phyloP scores from a whole-genome alignment of 495 filamentous ascomycete species.

The Penicillium pulvis region DNA sequence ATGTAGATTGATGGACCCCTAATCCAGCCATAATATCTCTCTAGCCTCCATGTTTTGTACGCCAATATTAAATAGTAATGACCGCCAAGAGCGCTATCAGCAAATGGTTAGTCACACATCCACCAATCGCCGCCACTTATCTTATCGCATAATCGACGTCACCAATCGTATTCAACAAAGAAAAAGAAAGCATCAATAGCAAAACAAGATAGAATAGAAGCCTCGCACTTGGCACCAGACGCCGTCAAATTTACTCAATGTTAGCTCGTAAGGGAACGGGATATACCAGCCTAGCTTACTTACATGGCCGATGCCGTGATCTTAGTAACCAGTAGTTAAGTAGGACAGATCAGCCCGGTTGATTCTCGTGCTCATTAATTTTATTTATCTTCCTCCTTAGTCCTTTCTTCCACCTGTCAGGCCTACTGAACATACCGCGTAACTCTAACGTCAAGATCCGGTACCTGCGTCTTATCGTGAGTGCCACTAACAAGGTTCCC shows the following conservation, averaged over 20 bases:
- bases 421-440: neutral
- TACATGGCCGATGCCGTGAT: neutral
- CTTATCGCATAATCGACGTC: conserved; percentile 30
- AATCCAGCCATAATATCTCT: too few relatives aligned
- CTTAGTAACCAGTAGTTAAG: neutral
- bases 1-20: too few relatives aligned
- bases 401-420: neutral
- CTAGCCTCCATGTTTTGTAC: neutral
- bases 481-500: conserved; percentile 6
- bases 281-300: too few relatives aligned
- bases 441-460: neutral
- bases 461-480: conserved; percentile 29
- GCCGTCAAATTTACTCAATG: too few relatives aligned
- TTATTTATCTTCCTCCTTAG: neutral
- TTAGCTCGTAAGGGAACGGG: neutral
- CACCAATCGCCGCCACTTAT: conserved; percentile 28
- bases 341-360: neutral
- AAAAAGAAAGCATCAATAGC: neutral
- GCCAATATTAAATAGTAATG: too few relatives aligned
- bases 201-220: neutral
- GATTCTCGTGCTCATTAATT: neutral
- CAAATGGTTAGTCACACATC: conserved; percentile 20
- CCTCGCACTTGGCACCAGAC: neutral
- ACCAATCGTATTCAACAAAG: conserved; percentile 13
- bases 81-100: conserved; percentile 31